A percentile compares a stretch with the other conserved stretches of the same genome.
These are phyloP conservation scores for Capronia epimyces DNA, from an alignment of 2,329 filamentous ascomycete genomes.

Conservation along the genomic window DNA sequence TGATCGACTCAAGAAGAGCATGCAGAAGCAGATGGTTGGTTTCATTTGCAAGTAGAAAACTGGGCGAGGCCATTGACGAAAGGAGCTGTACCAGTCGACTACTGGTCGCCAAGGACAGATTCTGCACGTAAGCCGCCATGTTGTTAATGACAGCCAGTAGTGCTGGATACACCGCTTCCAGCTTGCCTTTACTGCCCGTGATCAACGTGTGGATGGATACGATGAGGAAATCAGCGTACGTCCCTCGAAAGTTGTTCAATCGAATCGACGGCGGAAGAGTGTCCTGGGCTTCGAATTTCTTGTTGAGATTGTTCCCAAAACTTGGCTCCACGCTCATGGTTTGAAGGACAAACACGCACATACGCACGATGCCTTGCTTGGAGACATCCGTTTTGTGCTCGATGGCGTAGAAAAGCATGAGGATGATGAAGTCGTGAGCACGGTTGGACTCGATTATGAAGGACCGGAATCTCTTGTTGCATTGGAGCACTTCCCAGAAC, in stretches of 20 bases:
- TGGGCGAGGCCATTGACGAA: constrained; percentile 85
- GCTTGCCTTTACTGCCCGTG: constrained; percentile 80
- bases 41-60: constrained; percentile 87
- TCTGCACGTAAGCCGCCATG: constrained; percentile 75
- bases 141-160: constrained; percentile 91
- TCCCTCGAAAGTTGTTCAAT: constrained; percentile 76
- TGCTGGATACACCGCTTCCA: constrained; percentile 87
- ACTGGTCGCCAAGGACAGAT: constrained; percentile 67
- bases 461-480: constrained; percentile 92
- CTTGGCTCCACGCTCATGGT: constrained; percentile 88
- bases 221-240: constrained; percentile 89
- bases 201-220: constrained; percentile 93
- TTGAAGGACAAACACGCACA: constrained; percentile 96
- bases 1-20: constrained; percentile 81
- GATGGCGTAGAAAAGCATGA: constrained; percentile 87
- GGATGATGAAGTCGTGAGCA: constrained; percentile 84
- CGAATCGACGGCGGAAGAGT: constrained; percentile 76
- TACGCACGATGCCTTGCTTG: constrained; percentile 86
- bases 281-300: constrained; percentile 80
- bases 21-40: constrained; percentile 76
- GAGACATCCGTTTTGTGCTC: constrained; percentile 80
- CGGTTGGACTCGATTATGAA: constrained; percentile 96
- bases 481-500: constrained; percentile 95
- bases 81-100: constrained; percentile 83
- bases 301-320: constrained; percentile 86